phyloP scores from a whole-genome alignment of 768 basidiomycete genomes.

The Termitomyces sp. region DNA sequence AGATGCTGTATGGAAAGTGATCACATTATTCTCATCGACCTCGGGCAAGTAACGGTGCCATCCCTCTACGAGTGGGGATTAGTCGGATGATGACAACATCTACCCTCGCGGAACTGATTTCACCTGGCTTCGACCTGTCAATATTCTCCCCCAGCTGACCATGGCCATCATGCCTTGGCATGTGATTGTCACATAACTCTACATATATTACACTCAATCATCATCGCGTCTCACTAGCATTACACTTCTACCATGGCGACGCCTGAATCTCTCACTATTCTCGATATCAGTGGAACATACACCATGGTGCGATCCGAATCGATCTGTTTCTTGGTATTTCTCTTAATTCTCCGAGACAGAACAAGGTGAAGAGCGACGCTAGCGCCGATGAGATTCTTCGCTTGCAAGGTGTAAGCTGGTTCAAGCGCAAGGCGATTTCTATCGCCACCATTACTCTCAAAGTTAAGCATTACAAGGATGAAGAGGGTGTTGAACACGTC shows the following conservation, averaged over 20 bases:
- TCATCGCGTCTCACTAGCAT: background rate
- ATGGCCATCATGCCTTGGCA: background rate
- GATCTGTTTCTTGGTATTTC: background rate
- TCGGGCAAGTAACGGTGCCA: background rate
- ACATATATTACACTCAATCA: conserved; percentile 10
- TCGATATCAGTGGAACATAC: conserved; percentile 61
- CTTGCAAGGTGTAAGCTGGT: conserved; percentile 74
- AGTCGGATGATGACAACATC: background rate
- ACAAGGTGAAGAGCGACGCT: conserved; percentile 62
- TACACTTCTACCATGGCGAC: conserved; percentile 58
- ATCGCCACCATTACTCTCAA: conserved; percentile 55
- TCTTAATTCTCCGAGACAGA: conserved; percentile 38
- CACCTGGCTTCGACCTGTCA: background rate
- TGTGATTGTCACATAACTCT: conserved; percentile 8
- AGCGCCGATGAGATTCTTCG: conserved; percentile 58
- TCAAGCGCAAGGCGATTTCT: conserved; percentile 61
- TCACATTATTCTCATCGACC: conserved; percentile 54
- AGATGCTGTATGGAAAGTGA: conserved; percentile 74
- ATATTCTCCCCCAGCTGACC: background rate
- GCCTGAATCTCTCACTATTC: conserved; percentile 57
- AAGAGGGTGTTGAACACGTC: conserved; percentile 58
- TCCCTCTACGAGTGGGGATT: background rate
- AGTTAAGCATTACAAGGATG: conserved; percentile 66
- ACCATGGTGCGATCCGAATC: conserved; percentile 45
- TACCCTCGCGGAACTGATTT: background rate